These are phyloP conservation scores for Sherardia arvensis DNA, from an alignment of 257 asterid species.

Conservation along the genomic window DNA sequence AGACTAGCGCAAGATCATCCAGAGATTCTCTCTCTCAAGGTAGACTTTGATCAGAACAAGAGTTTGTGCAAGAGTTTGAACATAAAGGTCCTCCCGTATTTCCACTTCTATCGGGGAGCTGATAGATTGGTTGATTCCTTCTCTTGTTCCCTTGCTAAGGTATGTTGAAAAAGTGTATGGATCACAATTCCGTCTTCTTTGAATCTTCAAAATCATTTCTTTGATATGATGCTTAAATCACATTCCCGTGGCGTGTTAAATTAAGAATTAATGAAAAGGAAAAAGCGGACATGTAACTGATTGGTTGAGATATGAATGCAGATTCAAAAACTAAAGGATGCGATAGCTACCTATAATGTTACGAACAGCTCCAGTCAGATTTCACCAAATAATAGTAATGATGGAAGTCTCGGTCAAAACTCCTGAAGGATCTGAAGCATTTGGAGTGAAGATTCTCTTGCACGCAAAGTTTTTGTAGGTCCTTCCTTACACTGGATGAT, in stretches of 20 bases:
- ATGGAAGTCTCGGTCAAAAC: slow-evolving; percentile 10
- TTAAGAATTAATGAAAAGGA: background rate
- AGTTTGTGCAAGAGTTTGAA: slow-evolving; percentile 62
- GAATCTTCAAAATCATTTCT: background rate
- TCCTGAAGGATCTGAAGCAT: slow-evolving; percentile 14
- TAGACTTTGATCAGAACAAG: slow-evolving; percentile 73
- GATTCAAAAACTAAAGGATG: slow-evolving; percentile 60
- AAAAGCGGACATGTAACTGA: background rate
- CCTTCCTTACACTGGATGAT: background rate
- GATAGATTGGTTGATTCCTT: slow-evolving; percentile 58
- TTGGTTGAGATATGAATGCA: slow-evolving; percentile 24
- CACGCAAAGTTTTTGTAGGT: background rate
- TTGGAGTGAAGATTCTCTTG: background rate
- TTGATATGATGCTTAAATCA: too few relatives aligned
- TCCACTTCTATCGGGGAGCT: slow-evolving; percentile 69
- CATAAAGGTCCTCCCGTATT: slow-evolving; percentile 70
- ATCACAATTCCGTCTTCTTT: background rate
- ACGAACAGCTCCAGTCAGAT: slow-evolving; percentile 14
- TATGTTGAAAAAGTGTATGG: slow-evolving; percentile 8
- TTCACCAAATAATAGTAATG: slow-evolving; percentile 18
- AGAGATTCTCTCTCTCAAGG: slow-evolving; percentile 58
- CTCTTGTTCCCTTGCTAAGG: slow-evolving; percentile 82
- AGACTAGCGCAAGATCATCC: slow-evolving; percentile 50
- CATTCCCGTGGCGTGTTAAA: background rate
- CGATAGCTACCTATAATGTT: slow-evolving; percentile 33